Base-by-base conservation (phyloP, 164 flowering plant species). In the Pachysandra terminalis region DNA sequence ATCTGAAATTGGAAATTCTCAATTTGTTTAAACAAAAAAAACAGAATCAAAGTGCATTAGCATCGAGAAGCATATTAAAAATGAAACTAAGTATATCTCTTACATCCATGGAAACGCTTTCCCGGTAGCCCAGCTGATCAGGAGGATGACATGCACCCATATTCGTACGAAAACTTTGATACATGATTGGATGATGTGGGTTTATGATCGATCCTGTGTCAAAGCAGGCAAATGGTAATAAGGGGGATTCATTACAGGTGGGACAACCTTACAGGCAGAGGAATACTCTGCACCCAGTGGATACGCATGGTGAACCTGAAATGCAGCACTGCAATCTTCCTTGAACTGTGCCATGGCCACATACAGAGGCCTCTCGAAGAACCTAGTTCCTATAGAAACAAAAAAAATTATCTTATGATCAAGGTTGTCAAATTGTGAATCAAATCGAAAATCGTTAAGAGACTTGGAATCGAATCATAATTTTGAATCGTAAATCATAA, bases 311-410 rank as follows among this genome's bases (percentile, higher is more conserved):
- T 19, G 56, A 27, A 16, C 59, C 45, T 65, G 69, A 60, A 54
- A 56, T 53, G 13, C 25, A 52, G 37, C 61, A 1, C 0, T 24
- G 19, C 52, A 67, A 67, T 78, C 74, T 67, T 74, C 71, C 68
- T 64, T 67, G n/a, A 65, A 40, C 59, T 67, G 74, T 3, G 79
- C 85, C 13, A 71, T 37, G 52, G 74, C 68, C 51, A 79, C 73
- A 68, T 57, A 59, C 26, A 79, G 68, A 41, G 19, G 27, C 71
- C 9, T 63, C 21, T 75, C 82, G 19, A 67, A 56, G n/a, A 63
- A 37, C 10, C n/a, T 24, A 16, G 68, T 53, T 60, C 82, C 84
- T 81, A n/a, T 21, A 22, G 16, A 66, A 51, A 63, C 22, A 48
- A 40, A 26, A 8, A 56, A n/a, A n/a, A n/a, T n/a, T n/a, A n/a